phyloP scores from a whole-genome alignment of 495 filamentous ascomycete genomes.

The Glarea lozoyensis region DNA sequence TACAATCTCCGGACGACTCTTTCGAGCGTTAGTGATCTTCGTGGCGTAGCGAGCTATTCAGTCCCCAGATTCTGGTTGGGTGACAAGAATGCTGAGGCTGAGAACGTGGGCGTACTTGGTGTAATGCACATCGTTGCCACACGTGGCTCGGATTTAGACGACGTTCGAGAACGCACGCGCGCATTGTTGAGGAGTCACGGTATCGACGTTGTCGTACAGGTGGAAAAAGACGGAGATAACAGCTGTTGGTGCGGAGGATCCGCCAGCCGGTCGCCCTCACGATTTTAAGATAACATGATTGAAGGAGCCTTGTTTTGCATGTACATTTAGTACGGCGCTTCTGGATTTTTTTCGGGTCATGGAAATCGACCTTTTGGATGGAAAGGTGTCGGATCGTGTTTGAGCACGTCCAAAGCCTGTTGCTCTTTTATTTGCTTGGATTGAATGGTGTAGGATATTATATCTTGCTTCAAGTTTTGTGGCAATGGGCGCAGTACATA shows the following conservation, averaged over 20 bases:
- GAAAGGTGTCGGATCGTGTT: too few relatives aligned
- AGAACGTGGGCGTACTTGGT: slow-evolving; percentile 50
- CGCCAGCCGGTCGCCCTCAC: too few relatives aligned
- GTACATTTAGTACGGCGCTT: too few relatives aligned
- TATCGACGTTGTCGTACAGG: slow-evolving; percentile 66
- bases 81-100: slow-evolving; percentile 42
- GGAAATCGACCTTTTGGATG: too few relatives aligned
- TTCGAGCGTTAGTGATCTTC: slow-evolving; percentile 69
- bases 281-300: too few relatives aligned
- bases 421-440: too few relatives aligned
- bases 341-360: too few relatives aligned
- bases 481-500: too few relatives aligned
- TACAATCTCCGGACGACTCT: slow-evolving; percentile 82
- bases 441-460: too few relatives aligned
- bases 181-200: slow-evolving; percentile 49
- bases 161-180: slow-evolving; percentile 60
- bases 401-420: too few relatives aligned
- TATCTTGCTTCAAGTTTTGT: too few relatives aligned
- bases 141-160: slow-evolving; percentile 61
- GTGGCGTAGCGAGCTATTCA: slow-evolving; percentile 78
- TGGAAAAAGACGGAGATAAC: slow-evolving; percentile 64
- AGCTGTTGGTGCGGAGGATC: slow-evolving; percentile 68
- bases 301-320: too few relatives aligned
- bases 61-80: slow-evolving; percentile 94
- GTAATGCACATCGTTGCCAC: slow-evolving; percentile 77